A percentile compares a stretch with the other conserved stretches of the same genome.
phyloP scores from a whole-genome alignment of 139 green algal genomes.

The Haematococcus lacustris region DNA sequence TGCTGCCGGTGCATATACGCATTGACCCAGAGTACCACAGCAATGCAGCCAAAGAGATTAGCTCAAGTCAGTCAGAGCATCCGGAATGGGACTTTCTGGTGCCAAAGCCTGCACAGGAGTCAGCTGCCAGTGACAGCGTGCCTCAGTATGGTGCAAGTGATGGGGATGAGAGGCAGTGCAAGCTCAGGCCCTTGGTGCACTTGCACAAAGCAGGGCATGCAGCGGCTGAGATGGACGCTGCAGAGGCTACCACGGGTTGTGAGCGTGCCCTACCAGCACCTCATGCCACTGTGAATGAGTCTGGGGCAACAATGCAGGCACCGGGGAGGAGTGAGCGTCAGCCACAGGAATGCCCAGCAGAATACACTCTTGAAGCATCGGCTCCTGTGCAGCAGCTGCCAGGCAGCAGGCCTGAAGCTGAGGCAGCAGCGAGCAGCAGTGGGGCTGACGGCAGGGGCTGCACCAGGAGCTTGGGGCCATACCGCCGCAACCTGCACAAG shows the following conservation, averaged over 20 bases:
- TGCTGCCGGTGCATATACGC: too few relatives aligned
- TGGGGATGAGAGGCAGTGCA: too few relatives aligned
- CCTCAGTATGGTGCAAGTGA: too few relatives aligned
- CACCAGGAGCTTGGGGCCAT: background rate
- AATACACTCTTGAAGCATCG: background rate
- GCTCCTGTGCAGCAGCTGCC: background rate
- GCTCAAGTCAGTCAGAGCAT: too few relatives aligned
- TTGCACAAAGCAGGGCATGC: too few relatives aligned
- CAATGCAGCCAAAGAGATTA: too few relatives aligned
- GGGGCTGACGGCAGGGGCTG: background rate
- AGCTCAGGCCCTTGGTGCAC: too few relatives aligned
- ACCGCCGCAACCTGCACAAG: constrained; percentile 20
- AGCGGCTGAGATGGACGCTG: too few relatives aligned
- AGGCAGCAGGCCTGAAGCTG: background rate
- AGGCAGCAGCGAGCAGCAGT: background rate
- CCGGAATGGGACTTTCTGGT: too few relatives aligned
- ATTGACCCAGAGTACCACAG: too few relatives aligned
- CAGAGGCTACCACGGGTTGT: background rate
- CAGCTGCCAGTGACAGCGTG: too few relatives aligned
- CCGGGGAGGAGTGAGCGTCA: background rate
- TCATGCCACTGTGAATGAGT: background rate
- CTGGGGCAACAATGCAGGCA: background rate
- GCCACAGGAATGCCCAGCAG: background rate
- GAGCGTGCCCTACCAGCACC: background rate
- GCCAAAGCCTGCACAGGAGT: too few relatives aligned